These are phyloP conservation scores for Colletotrichum salicis DNA, from an alignment of 2,329 filamentous ascomycete species.

Conservation along the genomic window DNA sequence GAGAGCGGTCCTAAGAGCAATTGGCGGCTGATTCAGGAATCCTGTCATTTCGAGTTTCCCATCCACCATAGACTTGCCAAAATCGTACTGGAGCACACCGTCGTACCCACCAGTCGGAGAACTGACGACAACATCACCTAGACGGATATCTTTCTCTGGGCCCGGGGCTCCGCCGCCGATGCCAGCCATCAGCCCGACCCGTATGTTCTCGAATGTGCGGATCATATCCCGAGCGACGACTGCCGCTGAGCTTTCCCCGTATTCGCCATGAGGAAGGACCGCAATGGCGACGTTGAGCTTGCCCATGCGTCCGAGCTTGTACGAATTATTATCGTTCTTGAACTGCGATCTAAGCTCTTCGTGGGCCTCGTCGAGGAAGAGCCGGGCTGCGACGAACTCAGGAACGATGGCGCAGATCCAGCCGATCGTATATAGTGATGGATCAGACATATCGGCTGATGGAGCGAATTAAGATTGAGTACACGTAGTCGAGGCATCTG, in stretches of 20 bases:
- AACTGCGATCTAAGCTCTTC: conserved; percentile 37
- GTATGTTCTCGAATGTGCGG: conserved; percentile 45
- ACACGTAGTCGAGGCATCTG: not conserved
- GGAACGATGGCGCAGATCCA: conserved; percentile 45
- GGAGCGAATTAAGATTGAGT: too few relatives aligned
- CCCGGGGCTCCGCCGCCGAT: conserved; percentile 50
- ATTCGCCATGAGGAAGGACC: conserved; percentile 43
- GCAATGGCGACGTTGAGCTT: conserved; percentile 47
- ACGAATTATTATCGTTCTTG: conserved; percentile 38
- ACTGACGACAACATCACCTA: conserved; percentile 2
- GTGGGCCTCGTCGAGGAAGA: conserved; percentile 43
- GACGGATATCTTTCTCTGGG: conserved; percentile 47
- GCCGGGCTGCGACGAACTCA: conserved; percentile 42
- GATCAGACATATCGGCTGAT: not conserved
- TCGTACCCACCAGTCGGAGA: not conserved
- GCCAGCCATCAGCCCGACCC: conserved; percentile 38
- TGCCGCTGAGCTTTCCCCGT: conserved; percentile 45
- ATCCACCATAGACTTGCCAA: conserved; percentile 23
- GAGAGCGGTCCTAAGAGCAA: not conserved
- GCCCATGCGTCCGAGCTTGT: conserved; percentile 43
- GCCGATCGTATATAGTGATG: conserved; percentile 42
- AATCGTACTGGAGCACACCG: conserved; percentile 33
- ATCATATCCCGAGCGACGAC: conserved; percentile 46
- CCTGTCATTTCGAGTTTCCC: conserved; percentile 10
- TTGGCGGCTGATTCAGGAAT: conserved; percentile 19